phyloP scores from a whole-genome alignment of 371 early-diverging fungal genomes.

The Mortierella sp. region DNA sequence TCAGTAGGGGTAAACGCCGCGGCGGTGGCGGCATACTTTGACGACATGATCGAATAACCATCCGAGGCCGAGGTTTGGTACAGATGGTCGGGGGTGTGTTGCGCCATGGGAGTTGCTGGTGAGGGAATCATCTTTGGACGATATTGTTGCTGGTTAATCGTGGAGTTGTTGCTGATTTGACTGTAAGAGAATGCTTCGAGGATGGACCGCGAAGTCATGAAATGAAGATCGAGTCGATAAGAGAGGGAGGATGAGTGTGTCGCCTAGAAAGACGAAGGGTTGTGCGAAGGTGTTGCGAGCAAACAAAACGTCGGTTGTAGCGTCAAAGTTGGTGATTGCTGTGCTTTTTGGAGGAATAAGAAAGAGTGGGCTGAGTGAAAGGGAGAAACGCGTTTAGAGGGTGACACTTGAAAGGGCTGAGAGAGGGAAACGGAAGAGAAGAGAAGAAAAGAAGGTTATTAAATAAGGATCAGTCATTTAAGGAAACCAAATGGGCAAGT shows the following conservation, averaged over 20 bases:
- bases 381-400: not conserved
- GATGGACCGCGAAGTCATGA: not conserved
- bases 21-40: not conserved
- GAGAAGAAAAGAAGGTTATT: not conserved
- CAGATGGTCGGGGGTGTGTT: constrained; percentile 14
- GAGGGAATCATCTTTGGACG: not conserved
- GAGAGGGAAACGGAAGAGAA: not conserved
- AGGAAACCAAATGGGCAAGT: not conserved
- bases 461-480: constrained; percentile 5
- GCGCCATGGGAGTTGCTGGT: not conserved
- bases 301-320: not conserved
- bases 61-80: constrained; percentile 17
- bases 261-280: too few relatives aligned
- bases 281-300: not conserved
- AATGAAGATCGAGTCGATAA: not conserved
- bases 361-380: too few relatives aligned
- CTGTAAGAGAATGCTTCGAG: not conserved
- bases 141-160: too few relatives aligned
- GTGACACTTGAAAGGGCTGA: not conserved
- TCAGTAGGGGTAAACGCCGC: constrained; percentile 17
- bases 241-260: not conserved
- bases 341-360: not conserved
- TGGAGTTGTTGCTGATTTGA: not conserved
- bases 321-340: not conserved
- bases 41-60: not conserved